Base-by-base conservation (phyloP, 192 early-diverging fungal species). In the Backusella tarrabulga region DNA sequence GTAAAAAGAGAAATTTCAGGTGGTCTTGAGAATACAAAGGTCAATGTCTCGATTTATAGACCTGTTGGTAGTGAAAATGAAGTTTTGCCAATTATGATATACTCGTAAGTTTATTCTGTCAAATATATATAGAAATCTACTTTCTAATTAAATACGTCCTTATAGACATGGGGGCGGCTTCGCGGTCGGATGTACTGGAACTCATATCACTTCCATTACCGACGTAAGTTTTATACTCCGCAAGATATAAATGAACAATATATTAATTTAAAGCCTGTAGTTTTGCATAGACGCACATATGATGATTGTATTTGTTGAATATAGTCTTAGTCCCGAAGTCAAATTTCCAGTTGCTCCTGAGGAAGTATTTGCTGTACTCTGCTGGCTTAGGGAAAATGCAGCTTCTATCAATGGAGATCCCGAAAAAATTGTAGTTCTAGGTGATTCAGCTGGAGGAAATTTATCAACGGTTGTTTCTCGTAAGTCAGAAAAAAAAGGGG, bases 381-480 rank as follows among this genome's bases (percentile, higher is more conserved):
- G 72, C 14, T 78, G 71, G 52, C 1, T 73, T 11, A 15, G 5
- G 17, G 60, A 74, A 21, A 56, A 73, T 19, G 71, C 54, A 6
- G n/a, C 34, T 19, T 38, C 44, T 15, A 54, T 72, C 9, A 67
- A 78, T 2, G 36, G 73, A 0, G 60, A 78, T 42, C 67, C 35
- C 15, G 32, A 42, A 19, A 34, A 66, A 7, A 36, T 78, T 7
- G 77, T 68, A 17, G 41, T 78, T 23, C 38, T 63, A 41, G 77
- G 77, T 46, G 77, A 78, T 44, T 73, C 71, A 23, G 77, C 67
- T 11, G 77, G 77, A 4, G 77, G 77, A 68, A 78, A 78, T 21
- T 73, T 68, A 19, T 14, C 67, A 35, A 38, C 34, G 12, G 35
- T 38, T 36, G 35, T 68, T 68, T 36, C 67, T 19, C 14, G 67